Conservation (phyloP, 495 filamentous ascomycete genomes). For the Bathelium albidoporum region DNA sequence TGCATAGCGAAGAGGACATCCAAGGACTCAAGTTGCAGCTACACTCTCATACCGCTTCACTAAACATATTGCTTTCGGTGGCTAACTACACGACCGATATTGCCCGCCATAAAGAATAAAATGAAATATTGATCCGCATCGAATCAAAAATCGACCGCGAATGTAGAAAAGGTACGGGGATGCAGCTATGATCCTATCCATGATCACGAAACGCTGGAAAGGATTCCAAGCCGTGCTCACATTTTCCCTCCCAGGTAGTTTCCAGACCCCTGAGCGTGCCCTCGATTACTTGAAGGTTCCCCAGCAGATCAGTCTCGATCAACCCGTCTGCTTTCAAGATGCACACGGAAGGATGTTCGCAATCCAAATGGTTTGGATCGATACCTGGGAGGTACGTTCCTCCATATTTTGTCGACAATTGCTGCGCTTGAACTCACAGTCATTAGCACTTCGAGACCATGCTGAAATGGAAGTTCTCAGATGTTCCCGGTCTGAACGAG, state of each 20-base stretch:
- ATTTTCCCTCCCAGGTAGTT: neutral
- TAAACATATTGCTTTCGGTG: neutral
- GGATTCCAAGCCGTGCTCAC: neutral
- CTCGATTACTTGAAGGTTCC: neutral
- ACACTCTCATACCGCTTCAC: neutral
- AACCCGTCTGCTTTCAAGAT: too few relatives aligned
- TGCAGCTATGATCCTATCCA: neutral
- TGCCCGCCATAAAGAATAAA: neutral
- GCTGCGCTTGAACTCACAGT: too few relatives aligned
- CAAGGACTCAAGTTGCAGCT: neutral
- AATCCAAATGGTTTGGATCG: too few relatives aligned
- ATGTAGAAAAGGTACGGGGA: neutral
- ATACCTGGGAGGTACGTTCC: too few relatives aligned
- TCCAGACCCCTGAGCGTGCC: neutral
- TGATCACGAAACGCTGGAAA: neutral
- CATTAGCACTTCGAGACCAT: conserved; percentile 9
- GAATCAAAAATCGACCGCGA: neutral
- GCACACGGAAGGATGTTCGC: too few relatives aligned
- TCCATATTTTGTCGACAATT: too few relatives aligned
- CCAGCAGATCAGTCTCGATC: too few relatives aligned
- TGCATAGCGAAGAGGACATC: conserved; percentile 5
- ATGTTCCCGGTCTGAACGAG: neutral
- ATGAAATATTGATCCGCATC: neutral
- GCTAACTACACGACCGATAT: neutral
- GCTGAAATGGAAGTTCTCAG: conserved; percentile 5